These are phyloP conservation scores for Houttuynia cordata DNA, from an alignment of 164 flowering plant genomes.

Conservation along the genomic window DNA sequence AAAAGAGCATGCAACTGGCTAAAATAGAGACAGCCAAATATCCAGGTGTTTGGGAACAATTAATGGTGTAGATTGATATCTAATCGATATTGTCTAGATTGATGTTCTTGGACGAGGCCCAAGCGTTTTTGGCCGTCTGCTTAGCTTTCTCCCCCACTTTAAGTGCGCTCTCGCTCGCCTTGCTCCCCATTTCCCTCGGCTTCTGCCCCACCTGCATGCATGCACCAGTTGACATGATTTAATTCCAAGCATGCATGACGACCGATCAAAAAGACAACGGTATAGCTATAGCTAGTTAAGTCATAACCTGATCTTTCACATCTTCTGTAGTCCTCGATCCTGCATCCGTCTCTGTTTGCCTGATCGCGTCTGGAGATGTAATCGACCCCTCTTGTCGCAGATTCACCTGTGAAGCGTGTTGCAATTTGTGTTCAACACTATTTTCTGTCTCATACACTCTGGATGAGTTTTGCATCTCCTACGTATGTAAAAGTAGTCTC, in stretches of 20 bases:
- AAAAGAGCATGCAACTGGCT: background rate
- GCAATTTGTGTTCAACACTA: no score
- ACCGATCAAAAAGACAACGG: no score
- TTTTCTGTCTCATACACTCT: background rate
- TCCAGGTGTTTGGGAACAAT: conserved; percentile 7
- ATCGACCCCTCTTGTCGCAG: background rate
- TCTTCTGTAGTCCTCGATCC: conserved; percentile 3
- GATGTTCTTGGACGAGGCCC: conserved; percentile 44
- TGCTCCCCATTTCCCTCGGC: background rate
- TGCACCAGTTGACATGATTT: no score
- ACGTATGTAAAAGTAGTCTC: background rate
- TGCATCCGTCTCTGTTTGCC: background rate
- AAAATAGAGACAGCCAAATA: background rate
- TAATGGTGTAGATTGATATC: conserved; percentile 8
- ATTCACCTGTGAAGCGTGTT: background rate
- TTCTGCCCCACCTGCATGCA: background rate
- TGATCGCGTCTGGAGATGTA: background rate
- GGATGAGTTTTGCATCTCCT: background rate
- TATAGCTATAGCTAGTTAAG: no score
- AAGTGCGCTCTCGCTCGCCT: conserved; percentile 13
- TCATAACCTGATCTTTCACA: conserved; percentile 4
- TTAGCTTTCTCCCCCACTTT: conserved; percentile 31
- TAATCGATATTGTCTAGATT: conserved; percentile 45
- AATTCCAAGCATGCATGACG: no score
- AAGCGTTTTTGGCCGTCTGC: conserved; percentile 32